phyloP scores from a whole-genome alignment of 345 rosid species.

The Salix arbutifolia region DNA sequence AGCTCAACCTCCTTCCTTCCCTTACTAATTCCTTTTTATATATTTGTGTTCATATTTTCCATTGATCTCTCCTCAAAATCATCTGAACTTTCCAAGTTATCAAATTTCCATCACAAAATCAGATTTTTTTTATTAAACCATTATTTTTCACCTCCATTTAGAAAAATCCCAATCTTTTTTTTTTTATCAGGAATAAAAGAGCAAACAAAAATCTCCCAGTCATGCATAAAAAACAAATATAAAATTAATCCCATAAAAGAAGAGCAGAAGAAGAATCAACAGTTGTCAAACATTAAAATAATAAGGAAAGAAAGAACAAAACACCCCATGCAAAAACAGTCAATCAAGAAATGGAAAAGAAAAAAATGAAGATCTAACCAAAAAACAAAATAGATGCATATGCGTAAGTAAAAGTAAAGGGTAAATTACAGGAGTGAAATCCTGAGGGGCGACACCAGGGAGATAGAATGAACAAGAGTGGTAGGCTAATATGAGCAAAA shows the following conservation, averaged over 20 bases:
- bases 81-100: not conserved
- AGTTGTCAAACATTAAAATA: not conserved
- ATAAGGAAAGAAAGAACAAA: not conserved
- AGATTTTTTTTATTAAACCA: not conserved
- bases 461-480: slow-evolving; percentile 53
- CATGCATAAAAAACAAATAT: not conserved
- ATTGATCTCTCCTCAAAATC: not conserved
- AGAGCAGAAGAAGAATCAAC: not conserved
- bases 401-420: not conserved
- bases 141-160: not conserved
- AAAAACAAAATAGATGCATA: not conserved
- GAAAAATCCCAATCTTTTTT: not conserved
- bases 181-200: too few species aligned
- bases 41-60: too few species aligned
- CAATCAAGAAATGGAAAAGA: not conserved
- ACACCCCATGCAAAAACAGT: not conserved
- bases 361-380: not conserved
- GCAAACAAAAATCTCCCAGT: not conserved
- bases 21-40: too few species aligned
- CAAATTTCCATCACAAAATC: not conserved
- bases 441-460: slow-evolving; percentile 76
- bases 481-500: slow-evolving; percentile 5
- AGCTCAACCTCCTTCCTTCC: too few species aligned
- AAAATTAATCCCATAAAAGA: not conserved
- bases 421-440: slow-evolving; percentile 46